These are phyloP conservation scores for Hymenoscyphus albidus DNA, from an alignment of 2,329 filamentous ascomycete genomes.

Conservation along the genomic window DNA sequence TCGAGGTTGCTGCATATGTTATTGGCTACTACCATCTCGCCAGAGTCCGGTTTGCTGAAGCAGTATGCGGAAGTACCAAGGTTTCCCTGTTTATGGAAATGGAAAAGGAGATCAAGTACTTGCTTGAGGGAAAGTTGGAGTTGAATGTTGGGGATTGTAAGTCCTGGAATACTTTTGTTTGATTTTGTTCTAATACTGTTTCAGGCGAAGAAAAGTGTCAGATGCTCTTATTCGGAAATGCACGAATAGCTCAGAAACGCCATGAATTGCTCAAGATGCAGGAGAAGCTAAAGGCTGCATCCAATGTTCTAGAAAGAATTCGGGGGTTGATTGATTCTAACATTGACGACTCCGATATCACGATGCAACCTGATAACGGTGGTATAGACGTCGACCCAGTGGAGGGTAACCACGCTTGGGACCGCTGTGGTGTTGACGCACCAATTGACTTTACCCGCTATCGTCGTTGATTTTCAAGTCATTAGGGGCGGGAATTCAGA, in stretches of 20 bases:
- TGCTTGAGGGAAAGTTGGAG: constrained; percentile 18
- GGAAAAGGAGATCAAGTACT: constrained; percentile 8
- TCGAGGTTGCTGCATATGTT: constrained; percentile 60
- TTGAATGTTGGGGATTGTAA: constrained; percentile 15
- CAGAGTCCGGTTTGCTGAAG: constrained; percentile 59
- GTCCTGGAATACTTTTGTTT: neutral
- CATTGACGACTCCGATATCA: neutral
- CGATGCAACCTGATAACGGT: neutral
- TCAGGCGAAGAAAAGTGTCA: constrained; percentile 8
- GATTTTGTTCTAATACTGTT: neutral
- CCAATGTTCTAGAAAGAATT: neutral
- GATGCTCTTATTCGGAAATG: constrained; percentile 5
- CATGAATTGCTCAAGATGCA: neutral
- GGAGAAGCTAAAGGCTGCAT: neutral
- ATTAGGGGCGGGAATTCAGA: neutral
- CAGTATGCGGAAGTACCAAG: constrained; percentile 22
- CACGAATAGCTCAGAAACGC: neutral
- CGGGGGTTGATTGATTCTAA: neutral
- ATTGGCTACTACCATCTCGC: constrained; percentile 68
- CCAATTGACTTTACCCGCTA: neutral
- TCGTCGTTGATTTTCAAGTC: neutral
- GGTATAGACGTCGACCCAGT: neutral
- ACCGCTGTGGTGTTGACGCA: neutral
- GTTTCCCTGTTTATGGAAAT: constrained; percentile 17
- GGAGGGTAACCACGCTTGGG: neutral